Evolutionary conservation across 345 rosid genomes (phyloP), one percentile per base, ranked within the genome.

Genomic region (Angophora floribunda): DNA sequence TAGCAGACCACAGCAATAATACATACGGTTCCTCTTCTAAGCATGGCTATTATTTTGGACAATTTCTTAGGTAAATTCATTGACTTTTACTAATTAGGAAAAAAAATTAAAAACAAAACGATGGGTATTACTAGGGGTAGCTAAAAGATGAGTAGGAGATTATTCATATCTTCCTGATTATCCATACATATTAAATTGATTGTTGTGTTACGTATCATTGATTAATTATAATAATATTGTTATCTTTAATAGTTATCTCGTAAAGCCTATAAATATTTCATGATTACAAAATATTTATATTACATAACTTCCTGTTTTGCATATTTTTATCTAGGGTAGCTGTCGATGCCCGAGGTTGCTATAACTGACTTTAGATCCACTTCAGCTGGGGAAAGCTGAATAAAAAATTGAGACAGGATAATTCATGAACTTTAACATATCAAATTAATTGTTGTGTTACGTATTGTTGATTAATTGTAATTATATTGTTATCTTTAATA

Each of bases 1-100:
- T 67, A 44, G 3, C 41, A 4, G 36, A 67, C 0, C 79, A 32
- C 22, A 8, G 11, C 12, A 6, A 0, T 0, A 0, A 65, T 9
- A 0, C 14, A 3, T 30, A 14, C 9, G 79, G 44, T 67, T 67
- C 17, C 44, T 67, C 44, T 67, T 65, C 12, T 36, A 16, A 28
- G 7, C 79, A 32, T 2, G 79, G 4, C 24, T 6, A 67, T 36
- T 67, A 2, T 32, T 67, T 16, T 67, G 79, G 8, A 32, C 44
- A 7, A 67, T 67, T 67, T 67, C 11, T 67, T 19, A 4, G 7
- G 79, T 32, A 30, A 67, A 67, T 16, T 67, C 16, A 67, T 67
- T 16, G 9, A 15, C 45, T 19, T 32, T 67, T 30, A 67, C 45
- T 67, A 32, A 32, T 45, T 11, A 15, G 32, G 45, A 67, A 36